Evolutionary conservation across 305 asterid genomes (phyloP).

Genomic region (Fraxinus xanthoxyloides): DNA sequence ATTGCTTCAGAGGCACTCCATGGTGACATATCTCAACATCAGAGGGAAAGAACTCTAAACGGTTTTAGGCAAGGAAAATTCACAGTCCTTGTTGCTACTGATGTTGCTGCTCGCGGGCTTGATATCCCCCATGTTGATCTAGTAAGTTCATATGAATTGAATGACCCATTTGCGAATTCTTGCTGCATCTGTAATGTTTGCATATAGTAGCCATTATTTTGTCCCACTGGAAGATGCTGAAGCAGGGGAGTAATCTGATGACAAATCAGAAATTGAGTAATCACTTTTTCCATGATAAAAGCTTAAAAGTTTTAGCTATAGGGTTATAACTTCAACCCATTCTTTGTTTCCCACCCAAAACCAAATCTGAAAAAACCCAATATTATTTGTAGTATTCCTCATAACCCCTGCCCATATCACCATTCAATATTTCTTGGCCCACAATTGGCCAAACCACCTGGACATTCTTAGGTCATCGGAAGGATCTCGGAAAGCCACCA

Average conservation of each 20-base stretch:
- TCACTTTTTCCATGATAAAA: background rate
- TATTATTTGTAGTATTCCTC: background rate
- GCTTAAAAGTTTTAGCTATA: background rate
- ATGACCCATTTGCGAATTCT: background rate
- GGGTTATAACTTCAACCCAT: background rate
- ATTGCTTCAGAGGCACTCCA: conserved; percentile 92
- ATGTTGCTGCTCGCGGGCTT: conserved; percentile 98
- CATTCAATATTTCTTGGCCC: background rate
- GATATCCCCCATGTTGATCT: conserved; percentile 97
- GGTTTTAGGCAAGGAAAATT: conserved; percentile 91
- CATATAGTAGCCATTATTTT: background rate
- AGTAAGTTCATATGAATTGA: conserved; percentile 47
- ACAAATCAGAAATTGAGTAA: background rate
- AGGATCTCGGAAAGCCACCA: background rate
- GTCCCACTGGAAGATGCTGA: background rate
- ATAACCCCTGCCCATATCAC: background rate
- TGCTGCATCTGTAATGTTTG: background rate
- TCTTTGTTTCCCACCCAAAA: background rate
- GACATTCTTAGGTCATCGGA: background rate
- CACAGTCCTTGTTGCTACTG: conserved; percentile 92
- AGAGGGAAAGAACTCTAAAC: conserved; percentile 89
- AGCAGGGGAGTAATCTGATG: background rate
- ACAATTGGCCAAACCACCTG: background rate
- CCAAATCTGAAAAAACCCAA: background rate
- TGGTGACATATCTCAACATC: conserved; percentile 97